A percentile compares a stretch with the other conserved stretches of the same genome.
Conservation (phyloP, 441 rosid species). For the Populus hybrid region DNA sequence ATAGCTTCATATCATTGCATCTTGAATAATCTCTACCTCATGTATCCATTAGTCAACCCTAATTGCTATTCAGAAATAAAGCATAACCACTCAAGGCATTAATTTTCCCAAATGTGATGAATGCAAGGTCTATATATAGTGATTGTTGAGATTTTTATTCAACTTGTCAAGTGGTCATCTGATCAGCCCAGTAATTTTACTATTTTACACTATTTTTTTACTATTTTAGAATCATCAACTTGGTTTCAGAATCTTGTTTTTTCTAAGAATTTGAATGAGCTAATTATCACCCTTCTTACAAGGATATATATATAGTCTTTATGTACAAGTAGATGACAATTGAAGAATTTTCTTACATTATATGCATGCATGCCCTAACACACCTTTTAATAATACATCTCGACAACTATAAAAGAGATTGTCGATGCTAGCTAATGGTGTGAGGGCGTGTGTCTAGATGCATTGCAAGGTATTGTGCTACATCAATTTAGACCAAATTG, state of each 20-base stretch:
- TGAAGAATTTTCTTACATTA: background rate
- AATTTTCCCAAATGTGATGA: conserved; percentile 6
- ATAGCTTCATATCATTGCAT: background rate
- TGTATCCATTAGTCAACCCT: conserved; percentile 16
- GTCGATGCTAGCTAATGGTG: too few species aligned
- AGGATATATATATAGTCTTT: too few species aligned
- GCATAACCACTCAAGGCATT: background rate
- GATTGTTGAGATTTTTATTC: conserved; percentile 9
- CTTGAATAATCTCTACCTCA: conserved; percentile 13
- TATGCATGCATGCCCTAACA: background rate
- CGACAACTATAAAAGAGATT: too few species aligned
- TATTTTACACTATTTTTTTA: background rate
- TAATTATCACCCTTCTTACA: too few species aligned
- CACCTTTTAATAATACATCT: too few species aligned
- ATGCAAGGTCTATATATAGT: conserved; percentile 6
- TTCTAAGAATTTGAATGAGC: too few species aligned
- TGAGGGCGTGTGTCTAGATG: too few species aligned
- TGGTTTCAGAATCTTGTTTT: too few species aligned
- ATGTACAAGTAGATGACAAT: background rate
- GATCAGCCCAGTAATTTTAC: background rate
- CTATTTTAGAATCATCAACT: background rate
- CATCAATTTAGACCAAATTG: too few species aligned
- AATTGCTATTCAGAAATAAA: conserved; percentile 21
- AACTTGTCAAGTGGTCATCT: conserved; percentile 8
- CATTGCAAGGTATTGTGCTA: too few species aligned